Evolutionary conservation across 345 rosid species (phyloP).

Genomic region (Streptanthus diversifolius): DNA sequence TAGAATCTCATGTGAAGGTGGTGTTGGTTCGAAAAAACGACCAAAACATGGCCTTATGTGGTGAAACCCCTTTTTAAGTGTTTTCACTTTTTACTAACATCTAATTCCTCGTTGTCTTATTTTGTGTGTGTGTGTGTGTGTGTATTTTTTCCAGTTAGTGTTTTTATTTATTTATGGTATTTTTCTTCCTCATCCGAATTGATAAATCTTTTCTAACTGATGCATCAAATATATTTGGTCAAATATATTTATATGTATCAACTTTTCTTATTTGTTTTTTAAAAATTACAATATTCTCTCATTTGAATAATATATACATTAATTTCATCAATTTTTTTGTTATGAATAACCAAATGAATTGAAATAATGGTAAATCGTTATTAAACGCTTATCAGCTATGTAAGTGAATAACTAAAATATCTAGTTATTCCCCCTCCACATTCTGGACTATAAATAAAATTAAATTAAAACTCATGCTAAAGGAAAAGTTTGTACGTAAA

Average conservation of each 20-base stretch:
- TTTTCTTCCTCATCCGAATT: too few relatives aligned
- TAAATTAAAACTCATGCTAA: background rate
- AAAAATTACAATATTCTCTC: background rate
- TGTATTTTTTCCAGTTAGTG: background rate
- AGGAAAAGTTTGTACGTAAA: background rate
- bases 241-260: background rate
- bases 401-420: too few relatives aligned
- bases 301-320: background rate
- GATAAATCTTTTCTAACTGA: background rate
- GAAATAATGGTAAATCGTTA: too few relatives aligned
- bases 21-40: constrained; percentile 51
- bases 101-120: constrained; percentile 16
- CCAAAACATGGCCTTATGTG: constrained; percentile 32
- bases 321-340: background rate
- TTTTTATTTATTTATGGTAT: background rate
- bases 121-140: background rate
- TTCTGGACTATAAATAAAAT: background rate
- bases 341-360: background rate
- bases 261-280: background rate
- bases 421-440: background rate
- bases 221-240: background rate
- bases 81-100: constrained; percentile 11
- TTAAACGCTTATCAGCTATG: too few relatives aligned
- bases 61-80: constrained; percentile 25
- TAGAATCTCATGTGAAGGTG: constrained; percentile 68